Conservation (phyloP, 1,139 yeast species). For the Kazachstania sp. region DNA sequence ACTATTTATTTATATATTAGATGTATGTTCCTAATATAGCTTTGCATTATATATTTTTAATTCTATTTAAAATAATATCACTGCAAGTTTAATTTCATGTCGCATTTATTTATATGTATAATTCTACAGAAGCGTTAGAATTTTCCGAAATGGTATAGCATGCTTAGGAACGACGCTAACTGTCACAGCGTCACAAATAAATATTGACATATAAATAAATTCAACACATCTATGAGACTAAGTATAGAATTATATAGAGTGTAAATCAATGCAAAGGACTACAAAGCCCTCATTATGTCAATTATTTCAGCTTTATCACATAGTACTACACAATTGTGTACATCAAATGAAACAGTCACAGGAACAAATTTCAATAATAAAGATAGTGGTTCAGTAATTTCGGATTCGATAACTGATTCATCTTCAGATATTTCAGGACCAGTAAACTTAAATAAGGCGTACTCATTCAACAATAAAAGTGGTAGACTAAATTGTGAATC, state of each 20-base stretch:
- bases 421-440: not conserved
- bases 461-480: not conserved
- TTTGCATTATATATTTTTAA: too few relatives aligned
- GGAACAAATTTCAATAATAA: not conserved
- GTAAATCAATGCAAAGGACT: too few relatives aligned
- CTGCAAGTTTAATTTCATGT: too few relatives aligned
- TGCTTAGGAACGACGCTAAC: too few relatives aligned
- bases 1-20: not conserved
- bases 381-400: not conserved
- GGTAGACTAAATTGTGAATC: constrained; percentile 12
- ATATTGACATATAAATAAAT: not conserved
- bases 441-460: not conserved
- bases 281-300: not conserved
- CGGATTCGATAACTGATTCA: not conserved
- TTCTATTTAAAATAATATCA: too few relatives aligned
- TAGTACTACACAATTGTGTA: not conserved
- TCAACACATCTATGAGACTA: too few relatives aligned
- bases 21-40: not conserved
- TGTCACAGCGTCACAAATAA: not conserved
- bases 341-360: not conserved
- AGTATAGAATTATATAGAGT: too few relatives aligned
- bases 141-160: not conserved
- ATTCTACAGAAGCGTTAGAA: not conserved
- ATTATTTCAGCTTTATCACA: not conserved
- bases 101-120: too few relatives aligned